phyloP scores from a whole-genome alignment of 495 filamentous ascomycete species.

The Annulohypoxylon moriforme region DNA sequence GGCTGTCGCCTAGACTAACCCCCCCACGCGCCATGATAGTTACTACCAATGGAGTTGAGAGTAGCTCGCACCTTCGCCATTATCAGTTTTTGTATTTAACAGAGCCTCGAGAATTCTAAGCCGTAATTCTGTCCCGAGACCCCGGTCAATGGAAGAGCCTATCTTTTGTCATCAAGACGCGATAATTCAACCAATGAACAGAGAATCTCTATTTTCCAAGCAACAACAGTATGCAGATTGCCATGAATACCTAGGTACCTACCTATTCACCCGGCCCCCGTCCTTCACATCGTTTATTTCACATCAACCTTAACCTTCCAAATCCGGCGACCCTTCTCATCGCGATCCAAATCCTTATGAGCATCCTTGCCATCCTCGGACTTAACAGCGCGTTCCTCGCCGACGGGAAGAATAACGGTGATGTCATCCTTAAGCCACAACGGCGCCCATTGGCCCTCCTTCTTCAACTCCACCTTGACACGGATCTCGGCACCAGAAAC shows the following conservation, averaged over 20 bases:
- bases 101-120: no score
- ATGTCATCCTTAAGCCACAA: constrained; percentile 63
- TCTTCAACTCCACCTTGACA: constrained; percentile 54
- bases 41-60: no score
- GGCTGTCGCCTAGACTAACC: no score
- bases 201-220: neutral
- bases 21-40: no score
- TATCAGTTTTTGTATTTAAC: no score
- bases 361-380: constrained; percentile 43
- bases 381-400: constrained; percentile 60
- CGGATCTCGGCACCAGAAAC: constrained; percentile 50
- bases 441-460: constrained; percentile 57
- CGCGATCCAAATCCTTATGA: constrained; percentile 39
- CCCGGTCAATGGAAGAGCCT: no score
- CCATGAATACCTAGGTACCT: neutral
- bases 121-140: no score
- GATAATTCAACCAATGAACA: neutral
- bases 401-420: constrained; percentile 62
- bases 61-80: no score
- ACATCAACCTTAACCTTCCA: constrained; percentile 40
- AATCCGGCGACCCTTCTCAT: constrained; percentile 39
- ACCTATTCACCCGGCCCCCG: neutral
- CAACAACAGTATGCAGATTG: neutral
- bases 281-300: neutral
- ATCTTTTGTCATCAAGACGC: neutral